Percentiles rank a stretch among this genome's conserved stretches.
Conservation (phyloP, 495 filamentous ascomycete genomes). For the Trichoderma reesei region DNA sequence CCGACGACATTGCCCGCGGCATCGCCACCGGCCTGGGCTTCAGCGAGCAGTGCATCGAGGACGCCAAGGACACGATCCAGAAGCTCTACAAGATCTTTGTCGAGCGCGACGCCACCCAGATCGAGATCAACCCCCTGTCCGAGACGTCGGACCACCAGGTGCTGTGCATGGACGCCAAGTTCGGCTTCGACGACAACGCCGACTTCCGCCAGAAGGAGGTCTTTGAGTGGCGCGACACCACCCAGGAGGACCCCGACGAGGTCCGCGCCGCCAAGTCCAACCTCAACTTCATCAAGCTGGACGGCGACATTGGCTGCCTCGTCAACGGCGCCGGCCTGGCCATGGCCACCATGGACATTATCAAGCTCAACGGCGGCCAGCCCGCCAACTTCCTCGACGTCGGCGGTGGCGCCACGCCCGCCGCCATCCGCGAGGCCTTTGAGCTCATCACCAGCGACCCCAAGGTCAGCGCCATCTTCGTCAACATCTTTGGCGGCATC, state of each 20-base stretch:
- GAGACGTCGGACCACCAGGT: constrained; percentile 97
- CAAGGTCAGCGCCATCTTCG: constrained; percentile 97
- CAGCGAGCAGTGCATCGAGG: constrained; percentile 90
- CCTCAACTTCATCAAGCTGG: constrained; percentile 99
- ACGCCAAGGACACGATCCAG: constrained; percentile 90
- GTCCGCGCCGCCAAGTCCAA: constrained; percentile 89
- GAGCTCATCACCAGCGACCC: constrained; percentile 96
- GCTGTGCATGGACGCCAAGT: constrained; percentile 97
- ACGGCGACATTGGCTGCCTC: constrained; percentile 97
- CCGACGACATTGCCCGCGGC: constrained; percentile 81
- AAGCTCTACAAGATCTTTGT: constrained; percentile 98
- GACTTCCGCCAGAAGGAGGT: constrained; percentile 96
- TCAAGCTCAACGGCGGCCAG: constrained; percentile 94
- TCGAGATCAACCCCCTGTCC: constrained; percentile 97
- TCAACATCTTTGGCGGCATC: constrained; percentile 99
- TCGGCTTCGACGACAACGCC: constrained; percentile 96
- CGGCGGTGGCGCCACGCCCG: constrained; percentile 90
- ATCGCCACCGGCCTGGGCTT: constrained; percentile 92
- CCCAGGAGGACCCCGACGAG: constrained; percentile 95
- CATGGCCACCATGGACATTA: constrained; percentile 99
- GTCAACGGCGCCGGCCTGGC: constrained; percentile 98
- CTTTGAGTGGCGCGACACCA: constrained; percentile 84
- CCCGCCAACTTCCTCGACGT: constrained; percentile 99
- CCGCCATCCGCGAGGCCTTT: constrained; percentile 94
- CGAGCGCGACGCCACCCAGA: constrained; percentile 96